Evolutionary conservation across 108 stramenopile species (phyloP).

Genomic region (Parietichytrium sp.): DNA sequence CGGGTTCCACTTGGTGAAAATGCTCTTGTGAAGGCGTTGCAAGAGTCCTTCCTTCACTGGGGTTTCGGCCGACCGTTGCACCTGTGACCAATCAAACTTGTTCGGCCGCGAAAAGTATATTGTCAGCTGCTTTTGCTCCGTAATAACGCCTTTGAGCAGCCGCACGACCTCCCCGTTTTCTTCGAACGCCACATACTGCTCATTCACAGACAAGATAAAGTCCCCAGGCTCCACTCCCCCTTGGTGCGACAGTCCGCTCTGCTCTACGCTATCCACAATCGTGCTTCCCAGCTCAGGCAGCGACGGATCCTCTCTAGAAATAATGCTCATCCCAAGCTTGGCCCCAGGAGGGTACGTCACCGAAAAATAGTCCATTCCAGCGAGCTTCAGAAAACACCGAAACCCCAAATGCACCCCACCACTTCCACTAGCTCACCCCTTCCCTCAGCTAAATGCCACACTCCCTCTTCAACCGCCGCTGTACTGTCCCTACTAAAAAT

Average conservation of each 20-base stretch:
- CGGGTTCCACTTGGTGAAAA: constrained; percentile 18
- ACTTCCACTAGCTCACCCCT: too few species aligned
- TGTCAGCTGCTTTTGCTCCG: not conserved
- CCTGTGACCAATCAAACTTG: not conserved
- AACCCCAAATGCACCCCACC: too few species aligned
- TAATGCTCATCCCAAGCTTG: constrained; percentile 17
- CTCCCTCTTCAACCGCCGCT: too few species aligned
- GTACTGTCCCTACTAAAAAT: too few species aligned
- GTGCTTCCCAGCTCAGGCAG: constrained; percentile 7
- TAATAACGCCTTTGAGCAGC: constrained; percentile 9
- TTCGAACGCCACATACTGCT: constrained; percentile 20
- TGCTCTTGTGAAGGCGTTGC: not conserved
- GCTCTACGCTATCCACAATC: constrained; percentile 5
- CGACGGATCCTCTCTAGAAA: not conserved
- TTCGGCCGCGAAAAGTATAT: not conserved
- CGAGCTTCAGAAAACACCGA: too few species aligned
- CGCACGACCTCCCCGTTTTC: not conserved
- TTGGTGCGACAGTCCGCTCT: not conserved
- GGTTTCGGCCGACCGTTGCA: not conserved
- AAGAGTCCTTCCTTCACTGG: not conserved
- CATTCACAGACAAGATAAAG: constrained; percentile 4
- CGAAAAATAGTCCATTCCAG: constrained; percentile 23
- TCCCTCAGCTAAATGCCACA: too few species aligned
- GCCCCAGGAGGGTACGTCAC: constrained; percentile 12
- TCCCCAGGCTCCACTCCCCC: constrained; percentile 4